Base-by-base conservation (phyloP, 176 grass and related monocot genomes). In the Aegilops sharonensis region DNA sequence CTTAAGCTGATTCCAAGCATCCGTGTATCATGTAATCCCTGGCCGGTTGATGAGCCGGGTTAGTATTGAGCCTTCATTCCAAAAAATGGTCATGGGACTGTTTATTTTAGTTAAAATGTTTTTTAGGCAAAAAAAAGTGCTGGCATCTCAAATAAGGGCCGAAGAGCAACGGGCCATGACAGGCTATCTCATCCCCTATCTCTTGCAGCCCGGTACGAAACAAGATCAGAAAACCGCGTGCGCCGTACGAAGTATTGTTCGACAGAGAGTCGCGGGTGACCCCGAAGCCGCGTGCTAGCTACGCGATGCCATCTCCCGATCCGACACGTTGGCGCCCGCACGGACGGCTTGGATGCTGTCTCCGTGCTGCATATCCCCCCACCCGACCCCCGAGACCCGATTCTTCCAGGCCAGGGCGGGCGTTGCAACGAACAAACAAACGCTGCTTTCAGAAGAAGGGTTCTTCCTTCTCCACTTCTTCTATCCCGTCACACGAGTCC, bases 301-400 rank as follows among this genome's bases (percentile, higher is more conserved):
- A 91, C 85, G 86, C 89, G 52, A 72, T 54, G 70, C 70, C 77
- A 75, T 13, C 52, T 71, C 50, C 61, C 48, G 23, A 91, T 91
- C 89, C 15, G 23, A 9, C 30, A 54, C 85, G 77, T 11, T 85
- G 69, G 48, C 20, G 13, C 76, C 43, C 29, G 6, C 15, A 9
- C 59, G 15, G 64, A 86, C 70, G 85, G 81, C 12, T 6, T 21
- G 0, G 76, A 87, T 87, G 21, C 15, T 13, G 6, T 74, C 48
- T 36, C 5, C 18, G 27, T 3, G 0, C 40, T 1, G 66, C 18
- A 74, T 67, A 60, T 4, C 2, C 43, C 20, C 43, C 59, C 72
- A 74, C 71, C 40, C 15, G 48, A 42, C 40, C 36, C 45, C 6
- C 9, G 23, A 74, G 43, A 32, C 32, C 36, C 3, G 87, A 84